Conservation (phyloP, 768 basidiomycete genomes). For the Kwoniella shandongensis region DNA sequence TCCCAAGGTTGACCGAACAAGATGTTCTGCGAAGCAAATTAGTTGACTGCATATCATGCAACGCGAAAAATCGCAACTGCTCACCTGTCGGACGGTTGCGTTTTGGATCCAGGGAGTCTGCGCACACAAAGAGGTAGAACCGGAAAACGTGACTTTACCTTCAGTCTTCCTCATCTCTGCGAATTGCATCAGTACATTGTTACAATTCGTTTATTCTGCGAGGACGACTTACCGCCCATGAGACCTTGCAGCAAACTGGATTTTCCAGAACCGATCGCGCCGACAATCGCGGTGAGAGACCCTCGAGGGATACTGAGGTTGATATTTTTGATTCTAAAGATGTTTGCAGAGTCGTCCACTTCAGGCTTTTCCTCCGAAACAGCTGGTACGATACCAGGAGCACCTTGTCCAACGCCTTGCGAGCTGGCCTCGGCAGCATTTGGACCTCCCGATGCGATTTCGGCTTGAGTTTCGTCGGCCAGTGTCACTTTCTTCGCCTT, state of each 20-base stretch:
- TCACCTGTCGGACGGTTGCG: constrained; percentile 70
- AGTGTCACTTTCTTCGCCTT: constrained; percentile 43
- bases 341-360: constrained; percentile 13
- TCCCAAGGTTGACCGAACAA: constrained; percentile 83
- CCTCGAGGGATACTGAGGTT: constrained; percentile 71
- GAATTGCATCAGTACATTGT: constrained; percentile 57
- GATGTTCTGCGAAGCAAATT: constrained; percentile 60
- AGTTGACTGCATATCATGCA: too few relatives aligned
- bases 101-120: constrained; percentile 88
- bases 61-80: too few relatives aligned
- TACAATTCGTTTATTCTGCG: background rate
- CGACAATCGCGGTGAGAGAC: constrained; percentile 79
- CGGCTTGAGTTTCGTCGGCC: constrained; percentile 37
- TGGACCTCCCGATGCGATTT: constrained; percentile 30
- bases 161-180: constrained; percentile 73
- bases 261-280: constrained; percentile 65
- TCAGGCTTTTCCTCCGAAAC: constrained; percentile 18
- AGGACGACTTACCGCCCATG: constrained; percentile 32
- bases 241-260: constrained; percentile 50
- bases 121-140: constrained; percentile 73
- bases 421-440: constrained; percentile 35
- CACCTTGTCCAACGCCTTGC: constrained; percentile 31
- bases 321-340: constrained; percentile 69
- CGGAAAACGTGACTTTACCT: constrained; percentile 71
- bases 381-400: constrained; percentile 12